Base-by-base conservation (phyloP, 306 rosid species). In the Calophaca sinica region DNA sequence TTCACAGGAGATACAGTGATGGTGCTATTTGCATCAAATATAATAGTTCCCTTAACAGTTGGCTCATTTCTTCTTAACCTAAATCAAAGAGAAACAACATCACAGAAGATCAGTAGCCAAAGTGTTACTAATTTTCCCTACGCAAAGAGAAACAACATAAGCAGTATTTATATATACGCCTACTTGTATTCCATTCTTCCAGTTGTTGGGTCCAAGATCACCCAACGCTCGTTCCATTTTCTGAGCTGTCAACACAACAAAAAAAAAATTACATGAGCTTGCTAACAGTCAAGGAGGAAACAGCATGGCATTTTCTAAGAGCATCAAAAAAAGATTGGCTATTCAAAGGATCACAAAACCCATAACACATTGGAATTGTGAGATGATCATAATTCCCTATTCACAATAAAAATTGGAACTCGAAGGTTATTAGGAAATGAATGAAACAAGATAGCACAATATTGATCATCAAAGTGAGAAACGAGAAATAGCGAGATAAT, bases 171-270 rank as follows among this genome's bases (percentile, higher is more conserved):
- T 10, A 36, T 69, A 66, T 38, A 61, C 38, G 76, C 89, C 57
- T 85, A 96, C 99, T 96, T 96, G 91, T 96, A 96, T 69, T 96
- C 99, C 99, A 96, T 96, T 89, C 82, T 89, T 63, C 99, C 98
- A 2, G 98, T 90, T 0, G 99, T 86, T 20, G 98, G 96, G 80
- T 96, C 99, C 85, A 96, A 86, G 52, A 85, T 87, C 66, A 90
- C 88, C 99, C 98, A 96, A 57, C 99, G 92, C 86, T 96, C 97
- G 46, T 96, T 96, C 98, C 98, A 96, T 83, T 96, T 96, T 70
- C 94, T 82, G 72, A 92, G 86, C 99, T 96, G 87, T 42, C 73
- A 70, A 55, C 35, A 39, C 45, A 31, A 8, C 58, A 66, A 39
- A 62, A 74, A 60, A 58, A 10, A 10, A 12, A 48, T 63, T 42